phyloP scores from a whole-genome alignment of 768 basidiomycete species.

The Hygrocybe punicea region DNA sequence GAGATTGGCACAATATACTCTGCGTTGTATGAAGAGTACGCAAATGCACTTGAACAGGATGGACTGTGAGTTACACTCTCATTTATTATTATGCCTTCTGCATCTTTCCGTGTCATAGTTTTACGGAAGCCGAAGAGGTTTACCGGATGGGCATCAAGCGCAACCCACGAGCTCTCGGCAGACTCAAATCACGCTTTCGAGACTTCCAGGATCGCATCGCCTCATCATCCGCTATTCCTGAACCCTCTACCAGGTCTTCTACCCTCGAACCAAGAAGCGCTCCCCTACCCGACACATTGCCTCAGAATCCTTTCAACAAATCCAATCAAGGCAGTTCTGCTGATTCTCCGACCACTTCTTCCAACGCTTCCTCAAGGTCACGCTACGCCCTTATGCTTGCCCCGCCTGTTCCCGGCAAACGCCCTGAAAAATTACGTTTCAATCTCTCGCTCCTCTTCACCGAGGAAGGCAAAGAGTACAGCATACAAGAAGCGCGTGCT shows the following conservation, averaged over 20 bases:
- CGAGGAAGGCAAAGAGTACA: conserved; percentile 77
- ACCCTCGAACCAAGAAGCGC: conserved; percentile 9
- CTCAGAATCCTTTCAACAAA: conserved; percentile 22
- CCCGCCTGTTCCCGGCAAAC: conserved; percentile 63
- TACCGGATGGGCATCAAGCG: conserved; percentile 81
- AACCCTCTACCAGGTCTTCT: conserved; percentile 8
- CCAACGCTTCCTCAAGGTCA: conserved; percentile 35
- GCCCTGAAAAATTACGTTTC: conserved; percentile 68
- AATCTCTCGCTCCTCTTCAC: conserved; percentile 69
- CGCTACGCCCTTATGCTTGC: conserved; percentile 73
- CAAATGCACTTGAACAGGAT: conserved; percentile 66
- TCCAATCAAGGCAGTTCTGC: conserved; percentile 21
- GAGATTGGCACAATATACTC: conserved; percentile 77
- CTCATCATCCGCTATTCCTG: conserved; percentile 26
- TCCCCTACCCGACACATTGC: conserved; percentile 22
- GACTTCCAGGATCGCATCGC: conserved; percentile 69
- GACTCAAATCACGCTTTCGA: conserved; percentile 75
- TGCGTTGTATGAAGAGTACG: conserved; percentile 89
- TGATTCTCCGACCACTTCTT: conserved; percentile 25
- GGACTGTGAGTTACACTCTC: conserved; percentile 58
- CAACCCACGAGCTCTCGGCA: conserved; percentile 75
- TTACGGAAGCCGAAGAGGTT: conserved; percentile 72
- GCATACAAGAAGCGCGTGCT: conserved; percentile 79
- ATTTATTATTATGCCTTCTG: background rate
- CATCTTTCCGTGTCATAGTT: conserved; percentile 40